Base-by-base conservation (phyloP, 2,329 filamentous ascomycete species). In the Penicillium sp. region DNA sequence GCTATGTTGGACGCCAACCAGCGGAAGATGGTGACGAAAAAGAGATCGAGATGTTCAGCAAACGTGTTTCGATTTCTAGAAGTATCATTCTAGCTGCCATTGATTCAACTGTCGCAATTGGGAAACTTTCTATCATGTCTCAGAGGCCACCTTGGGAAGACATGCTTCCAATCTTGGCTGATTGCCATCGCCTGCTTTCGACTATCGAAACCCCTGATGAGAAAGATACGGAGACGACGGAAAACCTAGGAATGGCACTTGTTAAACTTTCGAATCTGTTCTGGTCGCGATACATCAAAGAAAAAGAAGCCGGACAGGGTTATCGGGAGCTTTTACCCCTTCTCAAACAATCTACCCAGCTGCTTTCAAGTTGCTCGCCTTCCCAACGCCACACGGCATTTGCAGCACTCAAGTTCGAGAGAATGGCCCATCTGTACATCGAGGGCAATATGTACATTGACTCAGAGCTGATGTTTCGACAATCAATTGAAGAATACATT, bases 251-350 rank as follows among this genome's bases (percentile, higher is more conserved):
- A 2, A 56, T 62, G 52, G 65, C 64, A 12, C 62, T 74, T 51
- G 68, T 75, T 16, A 75, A 73, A 29, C 52, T 80, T 40, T 79
- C 78, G 0, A 78, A 79, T 55, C 58, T 76, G 5, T 78, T 75
- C 56, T 80, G 78, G 78, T 74, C 73, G 44, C 71, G 75, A 10
- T 79, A 78, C 52, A 63, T 77, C 23, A 73, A 76, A 52, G 71
- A 73, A 45, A 75, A 73, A 47, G 72, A 76, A 54, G 54, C 64
- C 35, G 68, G 69, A 1, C 68, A 68, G 54, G 58, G 64, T 3
- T 62, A 67, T 51, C 63, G 63, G 6, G 68, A 73, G 39, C 70
- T 77, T n/a, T 45, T 76, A 6, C 66, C 68, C 6, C 57, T 73
- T 34, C 61, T 79, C 50, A 72, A 74, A 45, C 69, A 74, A 37